These are phyloP conservation scores for Capillidium heterosporum DNA, from an alignment of 371 early-diverging fungal species.

Conservation along the genomic window DNA sequence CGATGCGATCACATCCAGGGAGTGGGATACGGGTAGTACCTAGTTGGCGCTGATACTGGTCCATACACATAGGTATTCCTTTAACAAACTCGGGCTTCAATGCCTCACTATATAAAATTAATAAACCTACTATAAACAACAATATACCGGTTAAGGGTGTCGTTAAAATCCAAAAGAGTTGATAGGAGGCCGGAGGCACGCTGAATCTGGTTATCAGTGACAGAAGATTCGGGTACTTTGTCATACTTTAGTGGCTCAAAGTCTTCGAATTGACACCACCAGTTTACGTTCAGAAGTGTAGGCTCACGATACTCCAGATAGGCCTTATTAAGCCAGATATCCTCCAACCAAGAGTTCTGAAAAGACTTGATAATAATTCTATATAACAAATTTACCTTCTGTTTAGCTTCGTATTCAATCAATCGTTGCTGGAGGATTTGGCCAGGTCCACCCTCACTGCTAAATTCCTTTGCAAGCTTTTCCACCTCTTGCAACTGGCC, in stretches of 20 bases:
- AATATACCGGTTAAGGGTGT: slow-evolving; percentile 40
- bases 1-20: slow-evolving; percentile 39
- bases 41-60: slow-evolving; percentile 71
- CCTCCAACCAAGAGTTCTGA: slow-evolving; percentile 65
- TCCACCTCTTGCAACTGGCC: slow-evolving; percentile 18
- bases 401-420: slow-evolving; percentile 25
- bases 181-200: slow-evolving; percentile 55
- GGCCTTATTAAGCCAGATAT: slow-evolving; percentile 68
- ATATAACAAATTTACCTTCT: slow-evolving; percentile 8
- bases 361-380: background rate
- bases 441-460: slow-evolving; percentile 23
- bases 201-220: slow-evolving; percentile 47
- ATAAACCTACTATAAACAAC: background rate
- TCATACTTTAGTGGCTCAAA: no score
- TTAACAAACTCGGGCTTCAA: background rate
- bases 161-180: slow-evolving; percentile 51
- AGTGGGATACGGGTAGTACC: slow-evolving; percentile 63
- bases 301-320: slow-evolving; percentile 80
- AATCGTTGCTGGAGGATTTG: slow-evolving; percentile 32
- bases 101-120: background rate
- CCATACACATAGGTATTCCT: slow-evolving; percentile 69
- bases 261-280: slow-evolving; percentile 60
- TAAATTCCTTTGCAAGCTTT: slow-evolving; percentile 19
- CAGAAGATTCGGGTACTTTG: slow-evolving; percentile 28
- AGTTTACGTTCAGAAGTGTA: slow-evolving; percentile 70